Base-by-base conservation (phyloP, 495 filamentous ascomycete genomes). In the Lepidopterella palustris region DNA sequence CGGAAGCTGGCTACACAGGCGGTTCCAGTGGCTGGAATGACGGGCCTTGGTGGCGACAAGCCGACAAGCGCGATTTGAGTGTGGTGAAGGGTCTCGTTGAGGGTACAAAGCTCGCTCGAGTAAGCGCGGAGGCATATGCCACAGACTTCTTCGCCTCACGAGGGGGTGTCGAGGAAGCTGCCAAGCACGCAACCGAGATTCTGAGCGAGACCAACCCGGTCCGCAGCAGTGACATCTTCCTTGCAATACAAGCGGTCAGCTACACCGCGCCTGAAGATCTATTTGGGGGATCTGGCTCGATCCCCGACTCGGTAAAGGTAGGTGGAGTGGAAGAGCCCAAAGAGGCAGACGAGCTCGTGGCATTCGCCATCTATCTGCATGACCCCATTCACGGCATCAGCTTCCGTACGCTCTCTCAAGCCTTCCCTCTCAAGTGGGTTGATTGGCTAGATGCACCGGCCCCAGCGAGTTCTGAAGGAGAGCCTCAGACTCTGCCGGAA, bases 351-450 rank as follows among this genome's bases (percentile, higher is more conserved):
- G 78, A 82, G 39, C 78, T 88, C 54, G 79, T 95, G 47, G 77
- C 78, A 49, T 97, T 98, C 63, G 93, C 93, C 21, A 79, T 97
- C 57, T 96, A 95, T 70, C 83, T 98, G 25, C 83, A 95, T 64
- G 93, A 98, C 71, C 92, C 93, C 21, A 82, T 95, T 42, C 93
- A 98, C 75, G 83, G 84, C 65, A 93, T 98, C 70, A 83, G 85
- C 53, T 98, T 92, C 78, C 77, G 84, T 68, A 84, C 90, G 20
- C 71, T 96, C 65, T 89, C 89, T 52, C 93, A 98, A 71, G 61
- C 82, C 10, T 76, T 97, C n/a, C 93, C 95, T 0, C 78, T 82
- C 52, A 82, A 85, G 67, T 98, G 93, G 93, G 82, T 91, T 60
- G 79, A 84, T 57, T 98, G 93, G 93, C 79, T 98, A 3, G 92